Conservation (phyloP, 2,329 filamentous ascomycete species). For the Sporothrix humicola region DNA sequence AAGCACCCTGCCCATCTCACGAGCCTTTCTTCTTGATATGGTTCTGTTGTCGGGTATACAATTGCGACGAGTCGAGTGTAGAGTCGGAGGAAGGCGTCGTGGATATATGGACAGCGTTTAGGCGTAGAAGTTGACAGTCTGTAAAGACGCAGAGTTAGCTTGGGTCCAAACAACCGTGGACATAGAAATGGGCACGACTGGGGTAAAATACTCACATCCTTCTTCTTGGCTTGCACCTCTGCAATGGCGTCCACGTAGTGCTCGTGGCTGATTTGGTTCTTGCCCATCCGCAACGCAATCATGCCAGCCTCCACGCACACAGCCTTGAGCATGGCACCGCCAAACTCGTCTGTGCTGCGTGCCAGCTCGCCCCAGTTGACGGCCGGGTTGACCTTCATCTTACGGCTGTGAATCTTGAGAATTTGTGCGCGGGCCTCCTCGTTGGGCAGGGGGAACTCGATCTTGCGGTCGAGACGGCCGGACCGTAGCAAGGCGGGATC, state of each 20-base stretch:
- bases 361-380: slow-evolving; percentile 97
- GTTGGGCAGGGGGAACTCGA: slow-evolving; percentile 97
- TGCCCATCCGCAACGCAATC: slow-evolving; percentile 93
- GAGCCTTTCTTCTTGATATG: neutral
- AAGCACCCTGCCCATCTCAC: neutral
- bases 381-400: slow-evolving; percentile 93
- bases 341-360: slow-evolving; percentile 96
- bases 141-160: slow-evolving; percentile 40
- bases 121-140: slow-evolving; percentile 65
- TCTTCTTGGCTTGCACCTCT: slow-evolving; percentile 95
- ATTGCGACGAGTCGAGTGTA: neutral
- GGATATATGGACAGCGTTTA: slow-evolving; percentile 41
- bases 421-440: slow-evolving; percentile 98
- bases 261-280: slow-evolving; percentile 96
- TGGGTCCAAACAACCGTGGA: neutral
- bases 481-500: slow-evolving; percentile 91
- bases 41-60: neutral
- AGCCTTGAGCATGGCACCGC: slow-evolving; percentile 95
- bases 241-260: slow-evolving; percentile 98
- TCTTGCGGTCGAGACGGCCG: slow-evolving; percentile 92
- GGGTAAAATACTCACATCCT: slow-evolving; percentile 65
- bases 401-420: slow-evolving; percentile 93
- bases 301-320: slow-evolving; percentile 99
- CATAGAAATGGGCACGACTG: neutral
- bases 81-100: neutral